These are phyloP conservation scores for Fusarium nurragi DNA, from an alignment of 2,329 filamentous ascomycete genomes.

Conservation along the genomic window DNA sequence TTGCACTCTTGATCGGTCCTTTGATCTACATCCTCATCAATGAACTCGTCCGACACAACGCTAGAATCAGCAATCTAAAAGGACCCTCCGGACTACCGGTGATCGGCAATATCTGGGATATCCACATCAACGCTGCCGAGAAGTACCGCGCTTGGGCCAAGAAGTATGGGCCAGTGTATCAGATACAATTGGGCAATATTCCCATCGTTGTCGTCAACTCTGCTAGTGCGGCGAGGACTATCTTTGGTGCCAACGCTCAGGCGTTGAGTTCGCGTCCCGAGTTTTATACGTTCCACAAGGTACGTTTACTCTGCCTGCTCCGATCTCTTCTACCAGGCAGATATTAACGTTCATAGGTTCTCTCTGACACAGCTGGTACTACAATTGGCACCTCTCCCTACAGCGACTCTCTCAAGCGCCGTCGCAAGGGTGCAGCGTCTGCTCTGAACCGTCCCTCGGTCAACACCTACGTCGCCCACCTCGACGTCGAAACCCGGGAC, in stretches of 20 bases:
- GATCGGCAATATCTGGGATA: conserved; percentile 65
- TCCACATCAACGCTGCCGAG: conserved; percentile 64
- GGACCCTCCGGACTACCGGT: conserved; percentile 62
- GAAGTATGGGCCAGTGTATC: conserved; percentile 60
- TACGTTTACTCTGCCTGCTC: conserved; percentile 31
- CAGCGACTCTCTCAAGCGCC: conserved; percentile 69
- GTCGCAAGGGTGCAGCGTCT: conserved; percentile 71
- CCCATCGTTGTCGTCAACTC: conserved; percentile 66
- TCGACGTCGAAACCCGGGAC: conserved; percentile 70
- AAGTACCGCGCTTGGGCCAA: conserved; percentile 65
- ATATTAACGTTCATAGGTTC: conserved; percentile 54
- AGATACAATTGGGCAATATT: conserved; percentile 66
- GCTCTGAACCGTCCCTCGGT: conserved; percentile 73
- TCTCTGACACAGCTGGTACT: conserved; percentile 72
- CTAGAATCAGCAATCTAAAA: conserved; percentile 56
- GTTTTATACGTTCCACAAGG: conserved; percentile 69
- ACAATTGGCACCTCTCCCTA: conserved; percentile 76
- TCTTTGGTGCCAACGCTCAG: conserved; percentile 64
- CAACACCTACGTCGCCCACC: conserved; percentile 68
- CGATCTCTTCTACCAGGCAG: fast-evolving
- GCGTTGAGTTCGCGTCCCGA: conserved; percentile 65
- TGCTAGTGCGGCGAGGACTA: conserved; percentile 58
- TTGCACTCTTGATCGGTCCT: conserved; percentile 45
- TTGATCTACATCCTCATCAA: conserved; percentile 59
- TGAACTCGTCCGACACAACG: conserved; percentile 57